phyloP scores from a whole-genome alignment of 2,329 filamentous ascomycete genomes.

The Fusarium sp. region DNA sequence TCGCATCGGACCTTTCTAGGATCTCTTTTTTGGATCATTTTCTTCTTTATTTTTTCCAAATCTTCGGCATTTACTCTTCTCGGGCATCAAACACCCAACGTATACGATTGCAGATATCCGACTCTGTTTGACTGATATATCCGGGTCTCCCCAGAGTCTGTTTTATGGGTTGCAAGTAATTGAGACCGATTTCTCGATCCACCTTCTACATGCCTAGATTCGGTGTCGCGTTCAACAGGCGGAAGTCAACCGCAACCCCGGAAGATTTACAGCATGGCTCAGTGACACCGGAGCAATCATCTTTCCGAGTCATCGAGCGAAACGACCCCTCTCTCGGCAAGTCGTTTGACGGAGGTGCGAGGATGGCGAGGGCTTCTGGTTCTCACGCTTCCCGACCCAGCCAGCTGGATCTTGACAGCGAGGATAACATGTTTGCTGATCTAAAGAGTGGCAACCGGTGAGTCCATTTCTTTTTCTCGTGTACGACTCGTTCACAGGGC shows the following conservation, averaged over 20 bases:
- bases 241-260: conserved; percentile 67
- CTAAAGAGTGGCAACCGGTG: conserved; percentile 66
- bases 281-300: conserved; percentile 58
- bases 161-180: conserved; percentile 43
- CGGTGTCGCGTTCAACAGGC: conserved; percentile 67
- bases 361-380: conserved; percentile 52
- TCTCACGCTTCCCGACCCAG: conserved; percentile 52
- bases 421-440: conserved; percentile 69
- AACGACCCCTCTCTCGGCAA: conserved; percentile 56
- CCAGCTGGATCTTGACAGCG: conserved; percentile 54
- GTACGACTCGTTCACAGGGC: conserved; percentile 33
- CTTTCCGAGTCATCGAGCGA: conserved; percentile 69
- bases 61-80: conserved; percentile 17
- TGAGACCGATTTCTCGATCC: conserved; percentile 26
- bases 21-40: conserved; percentile 34
- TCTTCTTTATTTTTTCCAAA: conserved; percentile 4
- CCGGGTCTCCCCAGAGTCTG: conserved; percentile 14
- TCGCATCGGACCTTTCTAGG: conserved; percentile 30
- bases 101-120: conserved; percentile 33
- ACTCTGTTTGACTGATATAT: conserved; percentile 2
- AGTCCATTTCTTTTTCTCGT: conserved; percentile 44
- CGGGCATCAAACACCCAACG: conserved; percentile 8
- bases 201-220: conserved; percentile 69
- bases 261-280: conserved; percentile 64
- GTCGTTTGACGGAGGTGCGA: conserved; percentile 62